phyloP scores from a whole-genome alignment of 2,329 filamentous ascomycete genomes.

The Golovinomyces cichoracearum region DNA sequence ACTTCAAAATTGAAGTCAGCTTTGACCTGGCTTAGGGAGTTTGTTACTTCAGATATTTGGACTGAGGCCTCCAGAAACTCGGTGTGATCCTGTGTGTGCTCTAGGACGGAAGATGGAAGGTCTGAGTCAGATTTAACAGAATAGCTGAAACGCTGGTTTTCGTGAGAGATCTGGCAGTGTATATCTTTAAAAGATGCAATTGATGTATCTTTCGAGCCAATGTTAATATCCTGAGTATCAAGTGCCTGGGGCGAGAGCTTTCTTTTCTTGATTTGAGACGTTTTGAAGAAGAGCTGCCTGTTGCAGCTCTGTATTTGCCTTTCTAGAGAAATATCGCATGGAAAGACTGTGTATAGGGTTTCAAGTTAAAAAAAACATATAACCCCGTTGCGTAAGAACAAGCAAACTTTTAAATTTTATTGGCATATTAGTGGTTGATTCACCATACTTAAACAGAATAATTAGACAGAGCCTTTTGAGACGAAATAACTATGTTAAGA shows the following conservation, averaged over 20 bases:
- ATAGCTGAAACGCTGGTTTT: conserved; percentile 18
- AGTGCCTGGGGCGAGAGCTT: conserved; percentile 26
- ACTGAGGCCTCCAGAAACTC: conserved; percentile 21
- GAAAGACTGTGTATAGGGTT: conserved; percentile 6
- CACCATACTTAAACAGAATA: not conserved
- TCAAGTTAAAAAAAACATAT: not conserved
- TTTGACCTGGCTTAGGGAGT: conserved; percentile 31
- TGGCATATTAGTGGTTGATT: not conserved
- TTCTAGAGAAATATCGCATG: conserved; percentile 3
- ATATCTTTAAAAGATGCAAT: conserved; percentile 14
- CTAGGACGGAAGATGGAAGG: conserved; percentile 23
- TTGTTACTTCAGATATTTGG: conserved; percentile 20
- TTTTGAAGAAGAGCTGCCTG: conserved; percentile 41
- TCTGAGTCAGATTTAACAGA: conserved; percentile 13
- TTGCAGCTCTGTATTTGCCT: conserved; percentile 12
- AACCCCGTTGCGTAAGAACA: not conserved
- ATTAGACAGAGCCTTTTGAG: too few relatives aligned
- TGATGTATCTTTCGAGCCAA: conserved; percentile 11
- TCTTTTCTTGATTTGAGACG: conserved; percentile 50
- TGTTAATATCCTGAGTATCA: conserved; percentile 7
- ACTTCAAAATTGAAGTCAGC: conserved; percentile 31
- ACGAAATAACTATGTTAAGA: too few relatives aligned
- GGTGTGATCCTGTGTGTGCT: conserved; percentile 20
- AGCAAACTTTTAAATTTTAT: not conserved
- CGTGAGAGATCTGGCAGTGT: conserved; percentile 22